Evolutionary conservation across 495 filamentous ascomycete species (phyloP).

Genomic region (Cetradonia linearis): DNA sequence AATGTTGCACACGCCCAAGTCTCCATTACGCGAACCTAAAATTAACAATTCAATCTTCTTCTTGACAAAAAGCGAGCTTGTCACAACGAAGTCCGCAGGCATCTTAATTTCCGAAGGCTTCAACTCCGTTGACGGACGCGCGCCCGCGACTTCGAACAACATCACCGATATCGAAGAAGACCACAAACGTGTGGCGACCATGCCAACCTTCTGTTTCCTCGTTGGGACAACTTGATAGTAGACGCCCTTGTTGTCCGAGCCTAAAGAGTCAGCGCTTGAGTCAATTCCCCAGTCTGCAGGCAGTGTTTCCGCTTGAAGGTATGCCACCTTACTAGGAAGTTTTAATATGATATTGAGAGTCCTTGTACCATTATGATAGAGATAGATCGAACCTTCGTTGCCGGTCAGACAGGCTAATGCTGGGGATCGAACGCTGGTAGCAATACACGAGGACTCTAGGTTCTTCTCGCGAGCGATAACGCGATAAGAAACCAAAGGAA

Average conservation of each 20-base stretch:
- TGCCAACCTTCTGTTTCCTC: not conserved
- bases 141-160: not conserved
- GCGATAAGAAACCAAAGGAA: constrained; percentile 7
- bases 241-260: not conserved
- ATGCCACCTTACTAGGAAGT: constrained; percentile 42
- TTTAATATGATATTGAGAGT: constrained; percentile 27
- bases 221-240: not conserved
- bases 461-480: constrained; percentile 20
- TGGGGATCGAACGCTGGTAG: constrained; percentile 27
- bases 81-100: constrained; percentile 28
- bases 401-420: constrained; percentile 43
- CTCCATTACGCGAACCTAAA: constrained; percentile 59
- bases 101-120: not conserved
- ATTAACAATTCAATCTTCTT: constrained; percentile 38
- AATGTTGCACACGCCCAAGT: constrained; percentile 44
- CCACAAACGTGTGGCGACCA: constrained; percentile 15
- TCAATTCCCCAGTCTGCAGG: not conserved
- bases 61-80: constrained; percentile 32
- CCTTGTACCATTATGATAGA: constrained; percentile 30
- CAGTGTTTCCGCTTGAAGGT: constrained; percentile 33
- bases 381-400: constrained; percentile 41
- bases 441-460: constrained; percentile 38
- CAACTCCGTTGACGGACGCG: not conserved
- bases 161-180: not conserved
- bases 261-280: not conserved